phyloP scores from a whole-genome alignment of 2,329 filamentous ascomycete species.

The Diaporthe capsici region DNA sequence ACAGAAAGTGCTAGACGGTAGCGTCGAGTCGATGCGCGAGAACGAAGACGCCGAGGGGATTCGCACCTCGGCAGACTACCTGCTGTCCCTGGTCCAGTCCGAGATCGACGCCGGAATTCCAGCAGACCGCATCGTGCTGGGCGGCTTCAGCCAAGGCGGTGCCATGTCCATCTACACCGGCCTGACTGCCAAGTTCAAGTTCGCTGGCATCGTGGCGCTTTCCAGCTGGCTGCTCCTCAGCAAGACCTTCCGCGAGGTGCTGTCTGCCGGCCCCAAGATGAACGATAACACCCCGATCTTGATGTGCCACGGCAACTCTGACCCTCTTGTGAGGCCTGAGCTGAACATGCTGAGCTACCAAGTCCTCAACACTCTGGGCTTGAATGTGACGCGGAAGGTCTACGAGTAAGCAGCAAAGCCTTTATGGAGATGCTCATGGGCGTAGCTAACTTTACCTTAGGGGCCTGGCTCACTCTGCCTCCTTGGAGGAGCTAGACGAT shows the following conservation, averaged over 20 bases:
- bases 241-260: conserved; percentile 59
- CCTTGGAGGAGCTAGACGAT: conserved; percentile 84
- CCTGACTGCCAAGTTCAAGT: conserved; percentile 78
- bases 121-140: conserved; percentile 85
- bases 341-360: conserved; percentile 79
- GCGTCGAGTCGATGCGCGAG: conserved; percentile 47
- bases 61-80: conserved; percentile 78
- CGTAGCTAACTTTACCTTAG: conserved; percentile 54
- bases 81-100: conserved; percentile 83
- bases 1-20: conserved; percentile 45
- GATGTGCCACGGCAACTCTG: conserved; percentile 87
- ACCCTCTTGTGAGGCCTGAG: conserved; percentile 78
- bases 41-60: conserved; percentile 79
- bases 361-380: conserved; percentile 77
- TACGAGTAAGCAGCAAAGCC: conserved; percentile 72
- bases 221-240: conserved; percentile 84
- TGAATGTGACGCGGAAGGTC: conserved; percentile 80
- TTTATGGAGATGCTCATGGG: neutral
- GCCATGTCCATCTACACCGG: conserved; percentile 88
- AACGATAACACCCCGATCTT: conserved; percentile 87
- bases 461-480: conserved; percentile 81
- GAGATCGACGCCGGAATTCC: conserved; percentile 88
- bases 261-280: conserved; percentile 57
- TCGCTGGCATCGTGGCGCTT: conserved; percentile 90
- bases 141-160: conserved; percentile 89